These are phyloP conservation scores for Didymella arachidicola DNA, from an alignment of 2,329 filamentous ascomycete species.

Conservation along the genomic window DNA sequence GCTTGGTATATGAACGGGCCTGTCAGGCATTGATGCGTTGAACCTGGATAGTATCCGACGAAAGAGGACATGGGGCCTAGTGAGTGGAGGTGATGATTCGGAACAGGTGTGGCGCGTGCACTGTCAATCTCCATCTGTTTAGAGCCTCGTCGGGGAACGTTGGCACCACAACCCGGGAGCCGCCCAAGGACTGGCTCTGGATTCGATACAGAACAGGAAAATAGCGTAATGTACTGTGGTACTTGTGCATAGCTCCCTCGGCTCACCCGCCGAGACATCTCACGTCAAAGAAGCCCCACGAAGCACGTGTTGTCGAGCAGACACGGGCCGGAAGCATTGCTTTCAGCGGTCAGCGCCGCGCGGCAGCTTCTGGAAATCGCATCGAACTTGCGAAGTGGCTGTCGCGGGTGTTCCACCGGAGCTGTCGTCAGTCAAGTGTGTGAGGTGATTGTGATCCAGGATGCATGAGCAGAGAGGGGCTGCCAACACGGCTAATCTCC, in stretches of 20 bases:
- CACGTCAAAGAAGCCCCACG: slow-evolving; percentile 23
- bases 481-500: slow-evolving; percentile 26
- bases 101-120: slow-evolving; percentile 31
- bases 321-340: slow-evolving; percentile 27
- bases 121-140: slow-evolving; percentile 29
- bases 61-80: slow-evolving; percentile 28
- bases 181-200: slow-evolving; percentile 17
- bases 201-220: slow-evolving; percentile 20
- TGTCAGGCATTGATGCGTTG: slow-evolving; percentile 34
- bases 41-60: slow-evolving; percentile 29
- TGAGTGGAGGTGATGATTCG: slow-evolving; percentile 29
- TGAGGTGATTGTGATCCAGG: slow-evolving; percentile 21
- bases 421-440: slow-evolving; percentile 11
- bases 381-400: slow-evolving; percentile 24
- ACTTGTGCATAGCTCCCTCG: slow-evolving; percentile 22
- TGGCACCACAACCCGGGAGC: slow-evolving; percentile 35
- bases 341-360: slow-evolving; percentile 26
- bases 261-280: slow-evolving; percentile 25
- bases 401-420: slow-evolving; percentile 15
- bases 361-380: slow-evolving; percentile 29
- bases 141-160: slow-evolving; percentile 32
- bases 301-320: slow-evolving; percentile 28
- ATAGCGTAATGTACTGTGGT: slow-evolving; percentile 28
- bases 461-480: slow-evolving; percentile 22
- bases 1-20: slow-evolving; percentile 34